phyloP scores from a whole-genome alignment of 208 protist species.

The Acanthamoeba sp. region DNA sequence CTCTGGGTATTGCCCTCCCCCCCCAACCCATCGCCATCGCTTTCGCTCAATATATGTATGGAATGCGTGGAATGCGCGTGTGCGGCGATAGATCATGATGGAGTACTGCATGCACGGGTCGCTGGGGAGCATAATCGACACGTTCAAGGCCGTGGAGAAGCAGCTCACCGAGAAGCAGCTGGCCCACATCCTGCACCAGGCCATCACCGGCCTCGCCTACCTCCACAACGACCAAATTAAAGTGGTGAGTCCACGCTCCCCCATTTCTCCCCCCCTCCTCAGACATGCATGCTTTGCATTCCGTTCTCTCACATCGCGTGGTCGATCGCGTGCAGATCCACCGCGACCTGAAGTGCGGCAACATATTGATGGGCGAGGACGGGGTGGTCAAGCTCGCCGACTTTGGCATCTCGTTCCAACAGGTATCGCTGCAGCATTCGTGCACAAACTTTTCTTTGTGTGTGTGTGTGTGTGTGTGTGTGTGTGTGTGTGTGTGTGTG shows the following conservation, averaged over 20 bases:
- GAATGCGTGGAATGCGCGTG: neutral
- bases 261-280: too few species aligned
- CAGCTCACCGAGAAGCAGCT: constrained; percentile 33
- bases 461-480: too few species aligned
- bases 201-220: neutral
- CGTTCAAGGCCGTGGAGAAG: neutral
- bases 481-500: too few species aligned
- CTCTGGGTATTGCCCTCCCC: neutral
- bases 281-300: neutral
- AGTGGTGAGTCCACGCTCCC: too few species aligned
- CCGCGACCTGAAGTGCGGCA: constrained; percentile 29
- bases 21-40: neutral
- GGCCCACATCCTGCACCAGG: constrained; percentile 15
- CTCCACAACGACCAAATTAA: constrained; percentile 36
- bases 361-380: constrained; percentile 49
- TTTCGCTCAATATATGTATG: too few species aligned
- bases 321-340: neutral
- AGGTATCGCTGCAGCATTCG: neutral
- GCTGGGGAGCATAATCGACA: neutral
- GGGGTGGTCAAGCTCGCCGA: constrained; percentile 46
- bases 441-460: too few species aligned
- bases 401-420: constrained; percentile 62
- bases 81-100: constrained; percentile 45
- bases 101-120: constrained; percentile 46
- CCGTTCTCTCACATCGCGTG: neutral